Percentiles rank a stretch among this genome's conserved stretches.
These are phyloP conservation scores for Coprinopsis marcescibilis DNA, from an alignment of 768 basidiomycete species.

Conservation along the genomic window DNA sequence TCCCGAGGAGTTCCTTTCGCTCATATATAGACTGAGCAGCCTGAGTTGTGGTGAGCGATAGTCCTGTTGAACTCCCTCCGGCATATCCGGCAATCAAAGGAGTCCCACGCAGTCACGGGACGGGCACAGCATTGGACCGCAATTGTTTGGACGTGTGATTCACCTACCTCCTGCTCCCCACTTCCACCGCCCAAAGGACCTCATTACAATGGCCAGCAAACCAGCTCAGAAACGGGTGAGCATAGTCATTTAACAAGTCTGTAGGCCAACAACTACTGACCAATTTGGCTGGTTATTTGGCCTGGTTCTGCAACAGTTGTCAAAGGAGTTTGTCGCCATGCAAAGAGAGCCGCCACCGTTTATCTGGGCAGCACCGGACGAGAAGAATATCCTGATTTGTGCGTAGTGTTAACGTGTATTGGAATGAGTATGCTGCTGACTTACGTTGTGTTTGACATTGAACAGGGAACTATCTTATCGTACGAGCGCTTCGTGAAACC, in stretches of 20 bases:
- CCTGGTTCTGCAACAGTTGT: slow-evolving; percentile 41
- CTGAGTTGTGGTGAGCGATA: too few species aligned
- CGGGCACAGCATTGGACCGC: not conserved
- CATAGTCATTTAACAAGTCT: slow-evolving; percentile 11
- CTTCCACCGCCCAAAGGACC: not conserved
- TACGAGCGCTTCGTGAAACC: slow-evolving; percentile 29
- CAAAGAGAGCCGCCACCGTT: slow-evolving; percentile 93
- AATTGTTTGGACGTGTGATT: not conserved
- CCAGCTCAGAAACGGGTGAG: slow-evolving; percentile 79
- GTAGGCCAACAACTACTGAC: too few species aligned
- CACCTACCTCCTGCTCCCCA: not conserved
- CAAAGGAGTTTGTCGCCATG: slow-evolving; percentile 89
- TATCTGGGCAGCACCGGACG: slow-evolving; percentile 92
- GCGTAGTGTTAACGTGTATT: slow-evolving; percentile 27
- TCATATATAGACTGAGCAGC: too few species aligned
- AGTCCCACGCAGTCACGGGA: not conserved
- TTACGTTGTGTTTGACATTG: not conserved
- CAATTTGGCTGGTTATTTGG: not conserved
- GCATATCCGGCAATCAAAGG: too few species aligned
- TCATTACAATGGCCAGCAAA: slow-evolving; percentile 65
- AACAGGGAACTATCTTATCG: slow-evolving; percentile 93
- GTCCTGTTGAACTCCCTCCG: too few species aligned
- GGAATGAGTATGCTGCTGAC: slow-evolving; percentile 6
- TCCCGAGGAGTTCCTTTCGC: too few species aligned
- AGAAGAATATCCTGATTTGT: slow-evolving; percentile 97